Base-by-base conservation (phyloP, 2,329 filamentous ascomycete genomes). In the Aspergillus candidus region DNA sequence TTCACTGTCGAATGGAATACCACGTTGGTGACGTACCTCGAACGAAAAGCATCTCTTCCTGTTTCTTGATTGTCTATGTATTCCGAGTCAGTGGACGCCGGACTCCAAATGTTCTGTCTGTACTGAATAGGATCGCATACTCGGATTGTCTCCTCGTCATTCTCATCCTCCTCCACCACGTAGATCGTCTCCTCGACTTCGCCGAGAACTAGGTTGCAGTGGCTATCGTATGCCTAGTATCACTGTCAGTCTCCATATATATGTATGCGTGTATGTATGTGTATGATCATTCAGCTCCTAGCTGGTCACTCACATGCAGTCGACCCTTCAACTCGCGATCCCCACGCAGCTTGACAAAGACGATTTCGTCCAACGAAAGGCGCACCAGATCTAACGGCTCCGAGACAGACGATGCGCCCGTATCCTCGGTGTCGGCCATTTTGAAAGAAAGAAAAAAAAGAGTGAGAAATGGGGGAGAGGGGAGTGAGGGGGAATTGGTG, bases 161-260 rank as follows among this genome's bases (percentile, higher is more conserved):
- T 85, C 12, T 84, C 80, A 33, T 94, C 88, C 48, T 95, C 90
- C 47, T 95, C 90, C 4, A 94, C 83, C 30, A 91, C 77, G 65
- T 95, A 98, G 55, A 98, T 89, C 6, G 91, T 97, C 75, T 98
- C 93, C 63, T 96, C 89, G 4, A 97, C 93, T 54, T 98, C 93
- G 43, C 93, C 91, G 5, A 98, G 77, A 5, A 98, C 88, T 35
- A 98, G 72, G 63, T 98, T 98, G 78, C 94, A 98, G 69, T 98
- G 93, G 61, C 88, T 95, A 65, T 98, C 93, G 66, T 98, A 98
- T 44, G 93, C 93, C 93, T 98, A 50, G 29, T 40, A 30, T 27
- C 10, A 35, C 10, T 27, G 22, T 27, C 22, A 27, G 22, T 27
- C 22, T 10, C 22, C 22, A 27, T 27, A 10, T 22, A 7, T 27